Percentiles rank a stretch among this genome's conserved stretches.
These are phyloP conservation scores for Bidens hawaiensis DNA, from an alignment of 140 eudicot species.

Conservation along the genomic window DNA sequence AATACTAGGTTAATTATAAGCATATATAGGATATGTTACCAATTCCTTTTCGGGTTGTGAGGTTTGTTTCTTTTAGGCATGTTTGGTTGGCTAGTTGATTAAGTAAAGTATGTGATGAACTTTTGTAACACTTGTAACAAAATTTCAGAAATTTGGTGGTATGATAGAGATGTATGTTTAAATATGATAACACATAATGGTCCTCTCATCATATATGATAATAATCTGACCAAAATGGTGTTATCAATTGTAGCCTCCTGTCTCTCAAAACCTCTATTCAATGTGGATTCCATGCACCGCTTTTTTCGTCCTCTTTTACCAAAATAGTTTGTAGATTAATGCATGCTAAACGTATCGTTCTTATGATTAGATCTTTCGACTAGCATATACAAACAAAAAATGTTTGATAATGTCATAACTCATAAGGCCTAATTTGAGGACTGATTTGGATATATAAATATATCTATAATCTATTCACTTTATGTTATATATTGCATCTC, in stretches of 20 bases:
- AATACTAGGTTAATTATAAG: neutral
- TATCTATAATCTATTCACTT: neutral
- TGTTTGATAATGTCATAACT: neutral
- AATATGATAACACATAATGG: slow-evolving; percentile 18
- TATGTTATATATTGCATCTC: slow-evolving; percentile 35
- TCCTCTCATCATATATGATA: slow-evolving; percentile 16
- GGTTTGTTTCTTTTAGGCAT: neutral
- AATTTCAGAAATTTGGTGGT: slow-evolving; percentile 32
- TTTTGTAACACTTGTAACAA: slow-evolving; percentile 34
- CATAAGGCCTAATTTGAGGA: neutral
- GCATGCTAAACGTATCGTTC: neutral
- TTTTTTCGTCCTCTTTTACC: neutral
- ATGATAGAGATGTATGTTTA: slow-evolving; percentile 26
- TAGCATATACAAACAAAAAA: neutral
- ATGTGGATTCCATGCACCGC: slow-evolving; percentile 14
- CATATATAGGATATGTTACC: slow-evolving; percentile 1
- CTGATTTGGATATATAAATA: neutral
- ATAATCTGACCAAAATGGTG: slow-evolving; percentile 36
- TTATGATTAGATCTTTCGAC: neutral
- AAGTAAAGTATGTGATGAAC: slow-evolving; percentile 25
- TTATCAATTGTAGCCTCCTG: slow-evolving; percentile 21
- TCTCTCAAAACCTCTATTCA: slow-evolving; percentile 25
- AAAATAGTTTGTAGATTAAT: neutral
- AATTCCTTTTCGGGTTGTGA: slow-evolving; percentile 1
- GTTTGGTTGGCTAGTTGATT: slow-evolving; percentile 16